Percentiles rank a stretch among this genome's conserved stretches.
These are phyloP conservation scores for Volutella citrinella DNA, from an alignment of 2,329 filamentous ascomycete genomes.

Conservation along the genomic window DNA sequence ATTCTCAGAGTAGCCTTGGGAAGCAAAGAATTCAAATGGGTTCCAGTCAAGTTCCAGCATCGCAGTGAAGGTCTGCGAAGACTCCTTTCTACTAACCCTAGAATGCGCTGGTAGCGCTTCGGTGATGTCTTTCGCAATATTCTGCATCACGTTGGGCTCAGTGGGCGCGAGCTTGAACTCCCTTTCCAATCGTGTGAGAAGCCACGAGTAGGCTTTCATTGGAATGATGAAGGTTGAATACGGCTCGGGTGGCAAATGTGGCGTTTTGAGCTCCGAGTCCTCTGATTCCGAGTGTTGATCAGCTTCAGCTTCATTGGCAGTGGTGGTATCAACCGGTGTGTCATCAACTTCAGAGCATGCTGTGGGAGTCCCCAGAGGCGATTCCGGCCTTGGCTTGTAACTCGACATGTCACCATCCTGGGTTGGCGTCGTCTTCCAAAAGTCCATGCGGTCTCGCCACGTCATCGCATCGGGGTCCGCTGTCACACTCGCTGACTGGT, in stretches of 20 bases:
- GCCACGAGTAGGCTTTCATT: slow-evolving; percentile 3
- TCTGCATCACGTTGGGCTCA: not conserved
- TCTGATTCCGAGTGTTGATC: not conserved
- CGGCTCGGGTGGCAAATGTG: not conserved
- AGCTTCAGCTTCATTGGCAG: not conserved
- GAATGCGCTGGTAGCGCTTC: not conserved
- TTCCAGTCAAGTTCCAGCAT: slow-evolving; percentile 2
- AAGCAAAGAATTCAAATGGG: not conserved
- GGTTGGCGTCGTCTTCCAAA: too few relatives aligned
- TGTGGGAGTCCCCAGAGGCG: not conserved
- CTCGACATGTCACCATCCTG: too few relatives aligned
- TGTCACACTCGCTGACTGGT: too few relatives aligned
- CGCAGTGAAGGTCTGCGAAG: not conserved
- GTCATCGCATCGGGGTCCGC: too few relatives aligned
- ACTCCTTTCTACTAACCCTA: not conserved
- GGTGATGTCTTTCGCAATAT: not conserved
- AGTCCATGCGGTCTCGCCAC: too few relatives aligned
- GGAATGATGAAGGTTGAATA: slow-evolving; percentile 1
- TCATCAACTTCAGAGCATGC: not conserved
- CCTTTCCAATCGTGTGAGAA: not conserved
- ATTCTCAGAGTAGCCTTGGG: not conserved
- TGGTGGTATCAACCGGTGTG: too few relatives aligned
- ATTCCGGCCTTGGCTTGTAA: too few relatives aligned
- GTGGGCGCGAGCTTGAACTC: slow-evolving; percentile 3
- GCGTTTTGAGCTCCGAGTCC: too few relatives aligned